Conservation (phyloP, 768 basidiomycete species). For the Russula sp. region DNA sequence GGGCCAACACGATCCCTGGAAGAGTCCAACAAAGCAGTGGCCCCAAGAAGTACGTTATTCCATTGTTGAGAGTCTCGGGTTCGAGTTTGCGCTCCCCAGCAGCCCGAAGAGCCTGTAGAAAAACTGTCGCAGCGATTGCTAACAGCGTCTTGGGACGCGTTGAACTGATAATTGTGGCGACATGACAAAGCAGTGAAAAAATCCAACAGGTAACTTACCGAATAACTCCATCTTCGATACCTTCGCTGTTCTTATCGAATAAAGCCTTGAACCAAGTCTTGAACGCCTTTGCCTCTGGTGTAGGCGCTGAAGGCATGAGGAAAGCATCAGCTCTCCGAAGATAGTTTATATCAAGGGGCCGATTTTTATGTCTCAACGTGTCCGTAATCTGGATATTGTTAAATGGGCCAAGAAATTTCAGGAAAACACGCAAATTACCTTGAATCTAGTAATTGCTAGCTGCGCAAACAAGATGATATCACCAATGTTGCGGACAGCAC, state of each 20-base stretch:
- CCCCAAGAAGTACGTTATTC: slow-evolving; percentile 72
- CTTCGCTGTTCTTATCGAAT: slow-evolving; percentile 73
- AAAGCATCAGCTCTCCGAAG: slow-evolving; percentile 49
- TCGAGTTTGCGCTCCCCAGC: slow-evolving; percentile 56
- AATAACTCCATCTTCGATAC: slow-evolving; percentile 77
- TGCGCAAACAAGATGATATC: slow-evolving; percentile 77
- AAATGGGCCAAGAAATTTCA: neutral
- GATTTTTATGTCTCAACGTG: slow-evolving; percentile 47
- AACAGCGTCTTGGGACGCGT: slow-evolving; percentile 68
- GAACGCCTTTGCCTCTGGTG: slow-evolving; percentile 40
- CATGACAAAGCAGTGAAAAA: neutral
- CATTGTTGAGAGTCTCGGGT: slow-evolving; percentile 64
- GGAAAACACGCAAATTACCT: slow-evolving; percentile 41
- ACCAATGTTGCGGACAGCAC: slow-evolving; percentile 72
- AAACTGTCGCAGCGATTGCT: slow-evolving; percentile 63
- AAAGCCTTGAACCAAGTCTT: slow-evolving; percentile 71
- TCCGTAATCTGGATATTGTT: slow-evolving; percentile 46
- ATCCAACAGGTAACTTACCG: slow-evolving; percentile 30
- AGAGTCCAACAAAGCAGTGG: slow-evolving; percentile 78
- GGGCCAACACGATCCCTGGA: slow-evolving; percentile 63
- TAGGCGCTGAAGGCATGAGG: slow-evolving; percentile 42
- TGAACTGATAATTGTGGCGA: slow-evolving; percentile 43
- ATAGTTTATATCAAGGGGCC: slow-evolving; percentile 49
- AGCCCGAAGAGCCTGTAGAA: slow-evolving; percentile 57
- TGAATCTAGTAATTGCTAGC: slow-evolving; percentile 59